Conservation (phyloP, 1,284 basidiomycete species). For the Gymnopus androsaceus region DNA sequence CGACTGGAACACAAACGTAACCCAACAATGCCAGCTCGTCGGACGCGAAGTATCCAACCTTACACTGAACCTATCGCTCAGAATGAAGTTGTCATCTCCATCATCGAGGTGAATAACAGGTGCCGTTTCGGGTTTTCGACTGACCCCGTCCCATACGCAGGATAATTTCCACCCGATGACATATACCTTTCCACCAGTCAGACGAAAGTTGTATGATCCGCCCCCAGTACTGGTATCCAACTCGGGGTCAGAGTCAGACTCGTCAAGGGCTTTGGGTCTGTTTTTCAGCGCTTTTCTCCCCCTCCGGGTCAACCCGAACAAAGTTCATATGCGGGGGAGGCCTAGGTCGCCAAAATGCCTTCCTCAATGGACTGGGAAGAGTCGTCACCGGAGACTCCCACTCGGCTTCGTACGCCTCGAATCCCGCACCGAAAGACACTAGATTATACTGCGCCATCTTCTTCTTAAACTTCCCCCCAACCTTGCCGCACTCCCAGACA, state of each 20-base stretch:
- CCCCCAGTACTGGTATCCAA: background rate
- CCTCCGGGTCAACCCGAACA: background rate
- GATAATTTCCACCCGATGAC: constrained; percentile 23
- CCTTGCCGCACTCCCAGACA: constrained; percentile 23
- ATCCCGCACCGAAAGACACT: constrained; percentile 13
- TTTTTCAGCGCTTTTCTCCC: background rate
- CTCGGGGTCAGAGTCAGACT: too few relatives aligned
- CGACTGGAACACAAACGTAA: constrained; percentile 21
- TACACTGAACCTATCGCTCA: constrained; percentile 19
- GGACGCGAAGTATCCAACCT: constrained; percentile 19
- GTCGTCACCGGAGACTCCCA: constrained; percentile 21
- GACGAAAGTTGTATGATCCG: background rate
- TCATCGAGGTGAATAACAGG: constrained; percentile 21
- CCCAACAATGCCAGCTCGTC: constrained; percentile 19
- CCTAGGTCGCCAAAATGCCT: constrained; percentile 1
- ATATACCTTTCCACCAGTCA: constrained; percentile 3
- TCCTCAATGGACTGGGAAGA: constrained; percentile 7
- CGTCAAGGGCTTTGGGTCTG: too few relatives aligned
- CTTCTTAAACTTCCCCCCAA: constrained; percentile 16
- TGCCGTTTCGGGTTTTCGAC: constrained; percentile 10
- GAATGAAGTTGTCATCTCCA: constrained; percentile 19
- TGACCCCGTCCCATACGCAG: constrained; percentile 22
- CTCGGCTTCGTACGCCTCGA: constrained; percentile 21
- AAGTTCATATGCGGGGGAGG: constrained; percentile 19
- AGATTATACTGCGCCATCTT: constrained; percentile 14